Conservation (phyloP, 306 rosid genomes). For the Ochetophila trinervis region DNA sequence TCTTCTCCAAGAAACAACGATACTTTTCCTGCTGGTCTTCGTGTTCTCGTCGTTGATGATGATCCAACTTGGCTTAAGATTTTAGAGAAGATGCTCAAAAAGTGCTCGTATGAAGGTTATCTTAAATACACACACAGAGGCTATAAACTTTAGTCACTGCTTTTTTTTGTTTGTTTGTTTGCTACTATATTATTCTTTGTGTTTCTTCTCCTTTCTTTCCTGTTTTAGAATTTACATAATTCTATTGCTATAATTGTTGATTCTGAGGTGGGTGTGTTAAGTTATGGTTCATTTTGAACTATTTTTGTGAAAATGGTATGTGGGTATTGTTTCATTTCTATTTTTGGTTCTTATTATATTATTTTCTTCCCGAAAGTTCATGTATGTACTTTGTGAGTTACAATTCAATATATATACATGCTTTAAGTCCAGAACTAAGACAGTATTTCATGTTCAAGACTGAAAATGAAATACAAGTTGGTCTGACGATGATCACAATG, state of each 20-base stretch:
- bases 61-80: constrained; percentile 96
- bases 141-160: neutral
- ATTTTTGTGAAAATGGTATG: constrained; percentile 1
- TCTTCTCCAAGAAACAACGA: constrained; percentile 65
- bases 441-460: neutral
- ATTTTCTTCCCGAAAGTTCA: neutral
- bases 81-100: constrained; percentile 96
- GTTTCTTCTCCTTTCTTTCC: neutral
- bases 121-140: neutral
- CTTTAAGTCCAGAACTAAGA: neutral
- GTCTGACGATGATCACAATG: neutral
- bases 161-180: neutral
- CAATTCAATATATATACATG: neutral
- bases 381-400: neutral
- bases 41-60: constrained; percentile 94
- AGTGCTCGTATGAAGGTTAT: constrained; percentile 81
- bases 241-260: constrained; percentile 8
- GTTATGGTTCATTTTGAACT: constrained; percentile 17
- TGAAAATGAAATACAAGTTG: neutral
- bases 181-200: neutral
- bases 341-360: neutral
- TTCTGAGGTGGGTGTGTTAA: constrained; percentile 13
- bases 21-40: constrained; percentile 80
- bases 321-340: constrained; percentile 14
- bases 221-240: neutral